A percentile compares a stretch with the other conserved stretches of the same genome.
Evolutionary conservation across 495 filamentous ascomycete species (phyloP).

Genomic region (Aspergillus steynii): DNA sequence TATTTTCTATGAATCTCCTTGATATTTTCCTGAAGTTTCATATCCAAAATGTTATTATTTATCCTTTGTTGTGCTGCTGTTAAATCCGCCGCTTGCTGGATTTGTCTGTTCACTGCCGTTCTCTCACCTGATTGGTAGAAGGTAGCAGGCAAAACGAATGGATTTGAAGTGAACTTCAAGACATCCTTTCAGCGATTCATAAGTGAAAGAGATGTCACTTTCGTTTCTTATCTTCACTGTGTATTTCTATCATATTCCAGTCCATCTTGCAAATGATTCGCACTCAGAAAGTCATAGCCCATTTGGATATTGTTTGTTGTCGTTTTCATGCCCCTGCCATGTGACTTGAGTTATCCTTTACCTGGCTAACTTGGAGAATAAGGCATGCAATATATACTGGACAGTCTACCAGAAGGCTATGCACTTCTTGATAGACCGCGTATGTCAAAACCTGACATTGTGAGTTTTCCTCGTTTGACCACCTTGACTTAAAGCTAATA

Average conservation of each 20-base stretch:
- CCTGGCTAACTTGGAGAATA: neutral
- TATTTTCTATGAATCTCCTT: neutral
- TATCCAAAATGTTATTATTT: neutral
- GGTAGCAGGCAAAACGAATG: too few relatives aligned
- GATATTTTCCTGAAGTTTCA: neutral
- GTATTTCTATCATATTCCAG: too few relatives aligned
- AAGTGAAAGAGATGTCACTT: too few relatives aligned
- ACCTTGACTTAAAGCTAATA: conserved; percentile 5
- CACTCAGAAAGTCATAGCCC: too few relatives aligned
- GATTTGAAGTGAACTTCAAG: too few relatives aligned
- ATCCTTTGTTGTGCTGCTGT: neutral
- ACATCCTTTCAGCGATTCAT: too few relatives aligned
- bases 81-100: neutral
- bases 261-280: too few relatives aligned
- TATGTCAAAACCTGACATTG: conserved; percentile 31
- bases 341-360: neutral
- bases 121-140: neutral
- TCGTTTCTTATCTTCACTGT: too few relatives aligned
- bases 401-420: conserved; percentile 58
- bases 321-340: too few relatives aligned
- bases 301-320: too few relatives aligned
- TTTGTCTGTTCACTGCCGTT: neutral
- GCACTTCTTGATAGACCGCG: conserved; percentile 47
- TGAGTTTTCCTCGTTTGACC: conserved; percentile 24
- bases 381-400: conserved; percentile 52